A percentile compares a stretch with the other conserved stretches of the same genome.
Conservation (phyloP, 805 yeast species). For the Millerozyma miso region DNA sequence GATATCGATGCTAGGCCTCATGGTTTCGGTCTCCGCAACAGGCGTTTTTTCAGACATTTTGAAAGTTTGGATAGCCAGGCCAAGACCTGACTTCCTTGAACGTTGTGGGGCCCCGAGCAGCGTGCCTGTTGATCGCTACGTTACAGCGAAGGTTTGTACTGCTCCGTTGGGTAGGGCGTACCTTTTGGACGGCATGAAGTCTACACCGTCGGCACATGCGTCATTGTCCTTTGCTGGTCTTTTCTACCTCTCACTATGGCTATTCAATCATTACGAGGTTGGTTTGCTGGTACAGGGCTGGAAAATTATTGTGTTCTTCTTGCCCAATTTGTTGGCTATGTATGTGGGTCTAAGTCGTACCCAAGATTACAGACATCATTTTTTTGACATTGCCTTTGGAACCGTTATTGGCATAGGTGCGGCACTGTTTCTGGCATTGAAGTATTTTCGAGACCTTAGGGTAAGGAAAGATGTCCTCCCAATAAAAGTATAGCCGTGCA, state of each 20-base stretch:
- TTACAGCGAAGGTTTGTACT: conserved; percentile 29
- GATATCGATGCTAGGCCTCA: conserved; percentile 27
- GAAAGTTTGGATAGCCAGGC: conserved; percentile 38
- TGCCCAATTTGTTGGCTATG: conserved; percentile 22
- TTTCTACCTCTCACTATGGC: conserved; percentile 30
- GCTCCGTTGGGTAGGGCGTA: conserved; percentile 25
- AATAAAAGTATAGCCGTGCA: not conserved
- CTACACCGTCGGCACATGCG: conserved; percentile 41
- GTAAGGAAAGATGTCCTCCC: not conserved
- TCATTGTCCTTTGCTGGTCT: conserved; percentile 32
- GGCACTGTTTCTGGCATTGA: conserved; percentile 4
- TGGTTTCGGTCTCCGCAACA: conserved; percentile 23
- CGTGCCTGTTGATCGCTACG: conserved; percentile 22
- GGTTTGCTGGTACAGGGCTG: not conserved
- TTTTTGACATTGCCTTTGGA: conserved; percentile 28
- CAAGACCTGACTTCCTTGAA: conserved; percentile 41
- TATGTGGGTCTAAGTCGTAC: conserved; percentile 30
- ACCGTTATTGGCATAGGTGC: conserved; percentile 19
- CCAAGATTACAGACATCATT: conserved; percentile 36
- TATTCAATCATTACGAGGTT: conserved; percentile 22
- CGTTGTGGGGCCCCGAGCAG: conserved; percentile 30
- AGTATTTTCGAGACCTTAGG: conserved; percentile 3
- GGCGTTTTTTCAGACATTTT: conserved; percentile 34
- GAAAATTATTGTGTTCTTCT: conserved; percentile 5
- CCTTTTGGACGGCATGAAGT: conserved; percentile 34